A percentile compares a stretch with the other conserved stretches of the same genome.
These are phyloP conservation scores for Condylostoma magnum DNA, from an alignment of 169 alveolate genomes.

Conservation along the genomic window DNA sequence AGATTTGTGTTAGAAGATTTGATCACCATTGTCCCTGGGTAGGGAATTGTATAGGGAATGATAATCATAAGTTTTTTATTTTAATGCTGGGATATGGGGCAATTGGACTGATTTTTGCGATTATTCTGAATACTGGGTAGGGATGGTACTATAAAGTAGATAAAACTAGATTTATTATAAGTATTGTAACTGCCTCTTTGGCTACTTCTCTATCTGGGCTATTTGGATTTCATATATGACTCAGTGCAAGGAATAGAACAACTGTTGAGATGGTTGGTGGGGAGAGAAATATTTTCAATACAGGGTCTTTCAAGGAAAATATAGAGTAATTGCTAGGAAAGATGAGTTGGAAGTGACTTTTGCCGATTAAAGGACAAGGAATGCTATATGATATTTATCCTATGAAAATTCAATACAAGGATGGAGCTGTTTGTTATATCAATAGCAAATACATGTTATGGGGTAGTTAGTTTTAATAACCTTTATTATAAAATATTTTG, in stretches of 20 bases:
- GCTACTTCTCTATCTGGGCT: background rate
- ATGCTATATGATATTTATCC: no score
- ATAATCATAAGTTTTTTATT: constrained; percentile 70
- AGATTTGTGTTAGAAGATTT: constrained; percentile 87
- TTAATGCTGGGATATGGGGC: constrained; percentile 28
- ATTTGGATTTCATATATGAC: background rate
- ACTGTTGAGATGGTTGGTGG: constrained; percentile 17
- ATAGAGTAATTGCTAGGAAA: no score
- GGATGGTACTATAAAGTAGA: background rate
- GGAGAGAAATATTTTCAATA: no score
- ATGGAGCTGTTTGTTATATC: no score
- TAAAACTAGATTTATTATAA: background rate
- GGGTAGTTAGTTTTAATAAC: no score
- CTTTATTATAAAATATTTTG: no score
- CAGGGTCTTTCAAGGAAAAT: no score
- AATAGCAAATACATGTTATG: no score
- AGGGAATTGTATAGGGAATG: constrained; percentile 86
- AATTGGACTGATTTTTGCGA: background rate
- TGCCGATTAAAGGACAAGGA: no score
- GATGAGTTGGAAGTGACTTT: no score
- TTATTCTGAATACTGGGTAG: background rate
- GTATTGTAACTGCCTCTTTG: background rate
- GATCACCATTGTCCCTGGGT: constrained; percentile 98
- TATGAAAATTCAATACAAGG: no score
- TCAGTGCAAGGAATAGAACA: background rate